A percentile compares a stretch with the other conserved stretches of the same genome.
Conservation (phyloP, 208 protist species). For the Porcisia deanei region DNA sequence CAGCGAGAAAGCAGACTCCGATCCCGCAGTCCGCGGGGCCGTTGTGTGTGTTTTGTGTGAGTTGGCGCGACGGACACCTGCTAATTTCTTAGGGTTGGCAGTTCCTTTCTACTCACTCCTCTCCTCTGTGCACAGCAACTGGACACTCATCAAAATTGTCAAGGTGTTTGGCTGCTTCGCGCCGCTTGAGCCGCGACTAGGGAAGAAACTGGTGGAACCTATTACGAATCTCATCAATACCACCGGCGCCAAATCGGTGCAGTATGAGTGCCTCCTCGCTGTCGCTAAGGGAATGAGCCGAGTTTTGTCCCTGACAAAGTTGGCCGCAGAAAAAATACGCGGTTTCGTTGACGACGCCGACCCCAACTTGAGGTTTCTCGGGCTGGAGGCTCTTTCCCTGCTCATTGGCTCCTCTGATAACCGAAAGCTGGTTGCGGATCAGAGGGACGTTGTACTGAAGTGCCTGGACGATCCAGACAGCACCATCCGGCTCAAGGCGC, state of each 20-base stretch:
- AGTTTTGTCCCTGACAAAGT: constrained; percentile 79
- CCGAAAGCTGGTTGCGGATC: constrained; percentile 92
- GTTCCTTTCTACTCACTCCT: constrained; percentile 97
- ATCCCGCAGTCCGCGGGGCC: constrained; percentile 91
- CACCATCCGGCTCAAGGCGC: constrained; percentile 95
- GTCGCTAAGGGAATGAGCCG: constrained; percentile 89
- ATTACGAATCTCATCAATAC: constrained; percentile 96
- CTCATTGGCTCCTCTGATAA: constrained; percentile 83
- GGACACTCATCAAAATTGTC: constrained; percentile 99
- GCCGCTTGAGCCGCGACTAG: constrained; percentile 96
- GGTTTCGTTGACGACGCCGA: constrained; percentile 96
- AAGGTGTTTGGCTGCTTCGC: constrained; percentile 98
- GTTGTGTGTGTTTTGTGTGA: constrained; percentile 99
- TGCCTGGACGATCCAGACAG: constrained; percentile 96
- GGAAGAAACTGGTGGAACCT: constrained; percentile 98
- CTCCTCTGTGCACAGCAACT: constrained; percentile 95
- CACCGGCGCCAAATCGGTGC: constrained; percentile 95
- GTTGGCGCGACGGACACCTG: constrained; percentile 97
- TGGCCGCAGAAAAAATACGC: constrained; percentile 95
- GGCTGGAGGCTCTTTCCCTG: constrained; percentile 93
- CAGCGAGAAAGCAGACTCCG: constrained; percentile 80
- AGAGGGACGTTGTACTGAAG: constrained; percentile 90
- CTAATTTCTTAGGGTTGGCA: constrained; percentile 97
- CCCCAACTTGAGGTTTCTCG: constrained; percentile 99
- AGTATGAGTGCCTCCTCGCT: constrained; percentile 98